phyloP scores from a whole-genome alignment of 352 stramenopile genomes.

The Thalassiosira hispida region DNA sequence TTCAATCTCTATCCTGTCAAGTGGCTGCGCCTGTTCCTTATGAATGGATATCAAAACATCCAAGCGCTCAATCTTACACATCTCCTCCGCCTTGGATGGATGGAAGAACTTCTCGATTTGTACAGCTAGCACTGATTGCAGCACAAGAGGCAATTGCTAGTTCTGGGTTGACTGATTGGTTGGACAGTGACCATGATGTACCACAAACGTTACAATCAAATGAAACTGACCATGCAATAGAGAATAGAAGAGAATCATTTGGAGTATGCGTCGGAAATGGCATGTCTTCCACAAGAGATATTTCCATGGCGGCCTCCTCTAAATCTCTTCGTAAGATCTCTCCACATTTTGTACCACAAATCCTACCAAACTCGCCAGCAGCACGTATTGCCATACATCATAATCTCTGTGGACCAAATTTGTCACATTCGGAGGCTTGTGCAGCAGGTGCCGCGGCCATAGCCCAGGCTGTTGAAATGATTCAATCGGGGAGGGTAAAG shows the following conservation, averaged over 20 bases:
- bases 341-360: constrained; percentile 81
- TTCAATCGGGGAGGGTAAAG: constrained; percentile 88
- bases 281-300: constrained; percentile 76
- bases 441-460: constrained; percentile 96
- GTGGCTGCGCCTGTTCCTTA: constrained; percentile 64
- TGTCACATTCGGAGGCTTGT: constrained; percentile 84
- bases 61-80: constrained; percentile 16
- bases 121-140: constrained; percentile 75
- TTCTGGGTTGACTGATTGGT: constrained; percentile 54
- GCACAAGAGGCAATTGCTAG: constrained; percentile 61
- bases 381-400: constrained; percentile 65
- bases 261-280: constrained; percentile 77
- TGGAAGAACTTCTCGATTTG: constrained; percentile 64
- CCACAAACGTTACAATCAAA: constrained; percentile 21
- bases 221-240: background rate
- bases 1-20: constrained; percentile 64
- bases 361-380: constrained; percentile 72
- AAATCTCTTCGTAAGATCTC: constrained; percentile 55
- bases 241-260: constrained; percentile 40
- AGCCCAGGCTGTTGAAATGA: constrained; percentile 90
- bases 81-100: constrained; percentile 19
- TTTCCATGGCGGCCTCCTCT: constrained; percentile 39
- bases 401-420: constrained; percentile 69
- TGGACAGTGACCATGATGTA: constrained; percentile 26
- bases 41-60: constrained; percentile 40